Percentiles rank a stretch among this genome's conserved stretches.
phyloP scores from a whole-genome alignment of 2,329 filamentous ascomycete species.

The Chaetomiaceae sp. region DNA sequence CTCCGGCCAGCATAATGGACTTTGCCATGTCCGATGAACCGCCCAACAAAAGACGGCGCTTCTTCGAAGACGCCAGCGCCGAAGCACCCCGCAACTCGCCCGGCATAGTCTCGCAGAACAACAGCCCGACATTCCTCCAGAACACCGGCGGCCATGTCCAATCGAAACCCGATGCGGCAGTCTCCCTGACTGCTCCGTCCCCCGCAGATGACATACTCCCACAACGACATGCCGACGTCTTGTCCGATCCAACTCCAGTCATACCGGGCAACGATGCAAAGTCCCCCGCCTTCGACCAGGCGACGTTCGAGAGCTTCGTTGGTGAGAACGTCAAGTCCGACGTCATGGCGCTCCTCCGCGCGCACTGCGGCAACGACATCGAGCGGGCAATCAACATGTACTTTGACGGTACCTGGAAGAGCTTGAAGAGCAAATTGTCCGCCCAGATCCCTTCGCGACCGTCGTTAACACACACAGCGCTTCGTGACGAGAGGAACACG shows the following conservation, averaged over 20 bases:
- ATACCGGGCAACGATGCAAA: constrained; percentile 10
- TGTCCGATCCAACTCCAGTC: neutral
- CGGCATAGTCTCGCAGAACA: neutral
- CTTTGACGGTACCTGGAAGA: constrained; percentile 64
- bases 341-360: constrained; percentile 46
- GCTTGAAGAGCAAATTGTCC: constrained; percentile 30
- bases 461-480: neutral
- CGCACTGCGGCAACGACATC: constrained; percentile 53
- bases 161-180: neutral
- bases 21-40: constrained; percentile 33
- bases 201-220: neutral
- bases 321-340: constrained; percentile 51
- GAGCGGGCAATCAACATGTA: constrained; percentile 66
- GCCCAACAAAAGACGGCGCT: constrained; percentile 44
- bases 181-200: neutral
- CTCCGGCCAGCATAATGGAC: constrained; percentile 15
- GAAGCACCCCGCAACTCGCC: constrained; percentile 20
- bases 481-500: neutral
- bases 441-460: neutral
- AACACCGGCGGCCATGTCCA: neutral
- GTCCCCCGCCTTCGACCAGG: constrained; percentile 48
- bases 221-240: neutral
- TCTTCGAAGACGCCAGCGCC: constrained; percentile 39
- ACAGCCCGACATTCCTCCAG: neutral
- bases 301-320: constrained; percentile 55